Conservation (phyloP, 768 basidiomycete species). For the Lactarius sanguifluus region DNA sequence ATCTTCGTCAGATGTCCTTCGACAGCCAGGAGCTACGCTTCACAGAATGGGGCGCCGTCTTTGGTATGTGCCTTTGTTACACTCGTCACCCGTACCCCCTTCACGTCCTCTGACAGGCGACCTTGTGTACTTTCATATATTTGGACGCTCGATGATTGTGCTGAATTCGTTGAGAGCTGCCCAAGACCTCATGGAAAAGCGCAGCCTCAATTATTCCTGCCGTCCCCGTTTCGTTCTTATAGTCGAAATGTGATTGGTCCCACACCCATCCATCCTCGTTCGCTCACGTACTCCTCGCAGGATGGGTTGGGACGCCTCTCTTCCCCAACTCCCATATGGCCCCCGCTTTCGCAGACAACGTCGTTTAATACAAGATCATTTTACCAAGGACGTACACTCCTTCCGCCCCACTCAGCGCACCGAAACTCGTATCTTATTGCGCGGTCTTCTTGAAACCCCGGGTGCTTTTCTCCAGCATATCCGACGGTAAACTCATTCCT, state of each 20-base stretch:
- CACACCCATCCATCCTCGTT: background rate
- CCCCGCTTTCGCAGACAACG: constrained; percentile 35
- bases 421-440: constrained; percentile 34
- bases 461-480: constrained; percentile 33
- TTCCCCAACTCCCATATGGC: constrained; percentile 33
- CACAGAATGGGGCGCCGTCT: constrained; percentile 34
- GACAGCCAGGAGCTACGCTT: constrained; percentile 33
- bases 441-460: constrained; percentile 33
- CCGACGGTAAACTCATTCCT: constrained; percentile 28
- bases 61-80: constrained; percentile 31
- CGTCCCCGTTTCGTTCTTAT: constrained; percentile 36
- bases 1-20: constrained; percentile 35
- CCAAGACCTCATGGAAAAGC: constrained; percentile 38
- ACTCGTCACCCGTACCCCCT: too few relatives aligned
- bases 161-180: constrained; percentile 38
- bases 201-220: constrained; percentile 37
- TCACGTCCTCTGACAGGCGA: constrained; percentile 33
- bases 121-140: constrained; percentile 36
- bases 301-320: constrained; percentile 29
- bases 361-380: constrained; percentile 34
- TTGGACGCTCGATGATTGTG: constrained; percentile 35
- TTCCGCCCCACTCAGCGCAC: constrained; percentile 33
- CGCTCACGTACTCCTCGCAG: constrained; percentile 16
- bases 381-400: constrained; percentile 26
- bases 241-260: constrained; percentile 32